Base-by-base conservation (phyloP, 495 filamentous ascomycete species). In the Sporormia fimetaria region DNA sequence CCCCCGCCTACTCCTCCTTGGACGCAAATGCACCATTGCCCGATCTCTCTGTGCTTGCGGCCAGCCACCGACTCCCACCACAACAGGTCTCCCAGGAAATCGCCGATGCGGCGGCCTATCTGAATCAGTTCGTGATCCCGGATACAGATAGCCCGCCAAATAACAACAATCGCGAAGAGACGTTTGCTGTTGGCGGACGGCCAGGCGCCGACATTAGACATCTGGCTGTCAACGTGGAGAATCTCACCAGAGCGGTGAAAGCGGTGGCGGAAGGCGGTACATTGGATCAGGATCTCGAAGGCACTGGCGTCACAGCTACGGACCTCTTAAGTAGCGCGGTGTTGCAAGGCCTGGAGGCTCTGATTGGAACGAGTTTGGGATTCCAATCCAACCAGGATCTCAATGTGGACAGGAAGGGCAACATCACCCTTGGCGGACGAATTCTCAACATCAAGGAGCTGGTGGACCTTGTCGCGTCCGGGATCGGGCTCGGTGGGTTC, bases 71-170 rank as follows among this genome's bases (percentile, higher is more conserved):
- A 70, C 8, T 71, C 70, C 33, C 20, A 15, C 32, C 20, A 11
- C 43, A 37, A 29, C 38, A 17, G 4, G n/a, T n/a, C n/a, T n/a
- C n/a, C n/a, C 43, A 43, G 21, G 40, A 33, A 15, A 38, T 36
- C 6, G 40, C 40, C 11, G 75, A 76, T 49, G 75, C 73, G 4
- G 67, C 75, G n/a, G 67, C 66, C 42, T 77, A 74, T 57, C 74
- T 79, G 59, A 79, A 79, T 54, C 75, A 79, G 56, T 76, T 73
- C 41, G 71, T 79, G 0, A 57, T 79, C 4, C 74, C 75, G 2
- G 57, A 59, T 6, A 54, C 41, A 7, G 33, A 47, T 34, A 40
- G 42, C 21, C 40, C 44, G 9, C 17, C 42, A 14, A 17, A 32
- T 7, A 33, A 30, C 16, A 35, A 17, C 3, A 24, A 37, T 4